A percentile compares a stretch with the other conserved stretches of the same genome.
Conservation (phyloP, 208 protist species). For the Leishmania martiniquensis region DNA sequence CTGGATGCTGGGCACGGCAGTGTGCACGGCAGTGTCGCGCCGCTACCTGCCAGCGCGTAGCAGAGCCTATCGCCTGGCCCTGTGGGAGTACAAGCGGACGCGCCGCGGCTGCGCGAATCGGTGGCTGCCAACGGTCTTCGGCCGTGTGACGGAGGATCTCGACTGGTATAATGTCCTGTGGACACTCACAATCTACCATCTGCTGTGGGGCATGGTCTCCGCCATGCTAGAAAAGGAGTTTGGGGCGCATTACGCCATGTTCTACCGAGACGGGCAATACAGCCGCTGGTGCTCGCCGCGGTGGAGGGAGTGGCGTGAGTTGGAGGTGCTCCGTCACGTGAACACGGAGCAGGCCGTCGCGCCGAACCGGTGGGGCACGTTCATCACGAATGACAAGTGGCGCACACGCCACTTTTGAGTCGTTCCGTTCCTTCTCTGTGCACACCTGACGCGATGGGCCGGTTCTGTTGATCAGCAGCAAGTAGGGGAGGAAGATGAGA, state of each 20-base stretch:
- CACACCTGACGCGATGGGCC: not conserved
- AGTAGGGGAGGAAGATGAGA: not conserved
- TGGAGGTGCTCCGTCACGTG: conserved; percentile 62
- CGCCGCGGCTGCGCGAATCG: conserved; percentile 64
- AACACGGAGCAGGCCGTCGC: conserved; percentile 64
- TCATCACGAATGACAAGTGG: conserved; percentile 74
- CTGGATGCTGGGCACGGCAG: conserved; percentile 42
- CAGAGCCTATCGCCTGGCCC: conserved; percentile 67
- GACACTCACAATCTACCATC: conserved; percentile 71
- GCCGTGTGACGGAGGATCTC: conserved; percentile 70
- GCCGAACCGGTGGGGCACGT: conserved; percentile 65
- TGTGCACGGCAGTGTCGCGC: conserved; percentile 60
- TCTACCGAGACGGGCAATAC: conserved; percentile 65
- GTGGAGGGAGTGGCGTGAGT: conserved; percentile 86
- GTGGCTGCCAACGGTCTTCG: conserved; percentile 66
- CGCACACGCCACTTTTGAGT: conserved; percentile 53
- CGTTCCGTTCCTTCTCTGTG: not conserved
- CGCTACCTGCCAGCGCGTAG: conserved; percentile 39
- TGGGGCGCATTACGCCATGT: conserved; percentile 85
- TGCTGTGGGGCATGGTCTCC: conserved; percentile 71
- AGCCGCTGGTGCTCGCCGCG: conserved; percentile 83
- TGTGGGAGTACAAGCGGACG: conserved; percentile 81
- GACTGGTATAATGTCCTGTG: conserved; percentile 85
- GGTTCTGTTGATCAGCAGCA: not conserved
- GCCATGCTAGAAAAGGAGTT: conserved; percentile 70